phyloP scores from a whole-genome alignment of 129 eudicot species.

The Flaveria ramosissima region DNA sequence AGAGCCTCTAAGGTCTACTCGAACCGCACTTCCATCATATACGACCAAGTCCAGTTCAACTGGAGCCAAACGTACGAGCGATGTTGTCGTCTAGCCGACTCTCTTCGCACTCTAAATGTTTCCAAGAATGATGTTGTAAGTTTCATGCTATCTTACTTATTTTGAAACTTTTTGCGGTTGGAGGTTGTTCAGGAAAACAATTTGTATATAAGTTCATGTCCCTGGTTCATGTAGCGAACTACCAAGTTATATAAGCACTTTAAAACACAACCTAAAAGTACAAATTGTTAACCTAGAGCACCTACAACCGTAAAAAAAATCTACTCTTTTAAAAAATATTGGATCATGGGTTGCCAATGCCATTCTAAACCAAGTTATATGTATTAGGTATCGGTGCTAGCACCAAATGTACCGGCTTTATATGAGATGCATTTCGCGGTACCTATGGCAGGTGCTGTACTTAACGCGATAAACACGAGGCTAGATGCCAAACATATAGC shows the following conservation, averaged over 20 bases:
- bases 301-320: no score
- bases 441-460: constrained; percentile 71
- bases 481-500: constrained; percentile 55
- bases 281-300: no score
- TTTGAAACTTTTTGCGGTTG: neutral
- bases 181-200: no score
- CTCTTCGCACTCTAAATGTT: constrained; percentile 51
- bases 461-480: constrained; percentile 58
- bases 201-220: no score
- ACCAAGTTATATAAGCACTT: no score
- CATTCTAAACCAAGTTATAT: neutral
- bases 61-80: constrained; percentile 61
- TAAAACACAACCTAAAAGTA: no score
- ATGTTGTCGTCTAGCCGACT: constrained; percentile 57
- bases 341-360: no score
- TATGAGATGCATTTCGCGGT: constrained; percentile 68
- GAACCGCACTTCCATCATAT: constrained; percentile 52
- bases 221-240: no score
- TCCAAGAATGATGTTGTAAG: constrained; percentile 52
- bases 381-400: constrained; percentile 61
- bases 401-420: constrained; percentile 66
- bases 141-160: neutral
- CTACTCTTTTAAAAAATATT: no score
- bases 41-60: constrained; percentile 45
- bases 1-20: constrained; percentile 53